Evolutionary conservation across 805 yeast genomes (phyloP), one percentile per base, ranked within the genome.

Genomic region (Tetrapisispora arboricola): DNA sequence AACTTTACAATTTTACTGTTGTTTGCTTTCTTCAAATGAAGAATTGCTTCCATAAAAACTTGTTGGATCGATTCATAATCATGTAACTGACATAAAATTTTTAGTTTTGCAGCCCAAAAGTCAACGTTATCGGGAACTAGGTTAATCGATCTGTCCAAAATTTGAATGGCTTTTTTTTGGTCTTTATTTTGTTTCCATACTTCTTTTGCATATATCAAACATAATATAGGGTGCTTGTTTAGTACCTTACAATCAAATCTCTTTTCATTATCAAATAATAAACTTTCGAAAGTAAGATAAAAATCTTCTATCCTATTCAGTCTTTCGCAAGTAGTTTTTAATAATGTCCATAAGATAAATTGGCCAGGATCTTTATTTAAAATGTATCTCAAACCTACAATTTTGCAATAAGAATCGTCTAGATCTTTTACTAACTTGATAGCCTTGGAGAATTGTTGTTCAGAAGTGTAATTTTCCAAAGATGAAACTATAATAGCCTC

Each of bases 121-220:
- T 71, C 74, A 44, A 75, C 79, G 44, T 64, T 67, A 0, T 58
- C 47, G 1, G 80, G 73, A 8, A 72, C 59, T 2, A 49, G 40
- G 4, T 62, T 53, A 32, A 72, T 55, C 0, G 82, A 81, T 12
- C 66, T 61, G 2, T 63, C 53, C 6, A 87, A 60, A 4, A 84
- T 72, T 1, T 53, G 49, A 39, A 78, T 63, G 0, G 95, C 82
- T 3, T 65, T 71, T 1, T 54, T 61, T 1, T 71, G 50, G 48
- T 81, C 76, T 1, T 64, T 54, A 2, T 62, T 69, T 19, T 64
- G 42, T 33, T 63, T 59, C 80, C 86, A 77, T 39, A 71, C 65
- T 49, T 82, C 88, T 48, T 80, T 80, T 0, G 94, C 82, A 53
- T 75, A 84, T 76, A 80, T 74, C 39, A 85, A 58, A 60, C 75